phyloP scores from a whole-genome alignment of 2,329 filamentous ascomycete species.

The Colletotrichum paranaense region DNA sequence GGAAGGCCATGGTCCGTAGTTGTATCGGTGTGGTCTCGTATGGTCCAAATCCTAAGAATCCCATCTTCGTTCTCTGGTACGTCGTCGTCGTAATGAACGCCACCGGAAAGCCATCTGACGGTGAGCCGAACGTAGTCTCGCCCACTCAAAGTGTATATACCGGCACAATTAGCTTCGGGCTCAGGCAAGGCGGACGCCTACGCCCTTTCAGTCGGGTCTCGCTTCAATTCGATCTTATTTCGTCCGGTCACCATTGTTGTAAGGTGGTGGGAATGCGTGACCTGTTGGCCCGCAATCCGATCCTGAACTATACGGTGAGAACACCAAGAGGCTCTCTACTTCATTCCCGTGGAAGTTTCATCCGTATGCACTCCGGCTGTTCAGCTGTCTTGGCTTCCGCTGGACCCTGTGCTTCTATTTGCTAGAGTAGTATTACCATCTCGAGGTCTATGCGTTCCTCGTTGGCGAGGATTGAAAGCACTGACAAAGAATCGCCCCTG shows the following conservation, averaged over 20 bases:
- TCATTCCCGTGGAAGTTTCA: constrained; percentile 27
- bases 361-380: constrained; percentile 24
- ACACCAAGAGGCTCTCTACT: background rate
- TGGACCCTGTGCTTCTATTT: constrained; percentile 26
- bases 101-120: constrained; percentile 36
- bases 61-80: constrained; percentile 24
- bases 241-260: constrained; percentile 15
- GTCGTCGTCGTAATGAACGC: constrained; percentile 34
- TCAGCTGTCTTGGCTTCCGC: constrained; percentile 3
- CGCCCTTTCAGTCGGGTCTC: constrained; percentile 28
- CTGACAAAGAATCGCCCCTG: constrained; percentile 2
- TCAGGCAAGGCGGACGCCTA: constrained; percentile 26
- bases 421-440: constrained; percentile 3
- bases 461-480: constrained; percentile 10
- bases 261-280: background rate
- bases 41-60: constrained; percentile 18
- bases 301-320: background rate
- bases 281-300: constrained; percentile 18
- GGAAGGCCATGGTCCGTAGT: constrained; percentile 24
- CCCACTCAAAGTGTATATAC: constrained; percentile 17
- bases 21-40: constrained; percentile 23
- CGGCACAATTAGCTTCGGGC: constrained; percentile 25
- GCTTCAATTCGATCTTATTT: constrained; percentile 22
- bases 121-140: constrained; percentile 31
- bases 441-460: constrained; percentile 18